Conservation (phyloP, 108 stramenopile species). For the Fragilaria radians region DNA sequence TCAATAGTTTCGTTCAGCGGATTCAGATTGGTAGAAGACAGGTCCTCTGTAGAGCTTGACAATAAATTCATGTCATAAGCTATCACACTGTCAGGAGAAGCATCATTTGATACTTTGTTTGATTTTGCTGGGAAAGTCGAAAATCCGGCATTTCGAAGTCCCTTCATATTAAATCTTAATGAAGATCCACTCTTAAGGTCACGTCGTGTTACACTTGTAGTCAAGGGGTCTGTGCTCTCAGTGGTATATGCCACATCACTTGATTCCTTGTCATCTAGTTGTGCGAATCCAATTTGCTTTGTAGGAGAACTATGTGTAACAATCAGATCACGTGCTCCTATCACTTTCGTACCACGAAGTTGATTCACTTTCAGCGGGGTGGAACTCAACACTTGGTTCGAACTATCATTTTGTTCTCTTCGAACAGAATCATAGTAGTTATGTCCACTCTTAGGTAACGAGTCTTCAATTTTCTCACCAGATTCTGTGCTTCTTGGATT, state of each 20-base stretch:
- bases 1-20: not conserved
- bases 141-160: not conserved
- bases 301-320: slow-evolving; percentile 9
- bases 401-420: slow-evolving; percentile 13
- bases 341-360: not conserved
- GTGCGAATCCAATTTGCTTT: slow-evolving; percentile 5
- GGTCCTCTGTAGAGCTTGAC: not conserved
- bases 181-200: not conserved
- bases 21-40: not conserved
- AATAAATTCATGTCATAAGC: too few species aligned
- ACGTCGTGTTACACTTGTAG: not conserved
- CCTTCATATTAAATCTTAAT: not conserved
- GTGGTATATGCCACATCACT: not conserved
- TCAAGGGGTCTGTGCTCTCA: not conserved
- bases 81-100: not conserved
- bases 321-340: not conserved
- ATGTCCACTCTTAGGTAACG: slow-evolving; percentile 44
- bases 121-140: too few species aligned
- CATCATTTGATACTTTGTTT: not conserved
- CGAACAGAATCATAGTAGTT: slow-evolving; percentile 61
- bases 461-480: not conserved
- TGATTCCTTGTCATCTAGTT: not conserved
- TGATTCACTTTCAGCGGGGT: not conserved
- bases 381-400: slow-evolving; percentile 20
- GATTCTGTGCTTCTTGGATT: not conserved